phyloP scores from a whole-genome alignment of 2,329 filamentous ascomycete genomes.

The Lecanicillium sp. region DNA sequence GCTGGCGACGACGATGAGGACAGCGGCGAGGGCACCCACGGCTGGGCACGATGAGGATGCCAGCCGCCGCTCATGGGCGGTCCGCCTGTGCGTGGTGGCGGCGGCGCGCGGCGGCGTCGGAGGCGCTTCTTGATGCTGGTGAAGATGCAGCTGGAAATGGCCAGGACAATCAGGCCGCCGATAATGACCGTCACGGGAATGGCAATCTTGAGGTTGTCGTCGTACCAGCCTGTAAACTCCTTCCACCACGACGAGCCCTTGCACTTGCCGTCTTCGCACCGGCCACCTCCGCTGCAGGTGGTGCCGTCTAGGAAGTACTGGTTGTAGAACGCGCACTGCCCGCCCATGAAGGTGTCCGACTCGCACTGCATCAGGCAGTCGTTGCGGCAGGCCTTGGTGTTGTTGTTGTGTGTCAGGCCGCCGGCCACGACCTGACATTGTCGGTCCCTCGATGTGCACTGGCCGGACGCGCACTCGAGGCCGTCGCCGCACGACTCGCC shows the following conservation, averaged over 20 bases:
- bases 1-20: constrained; percentile 16
- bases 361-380: constrained; percentile 71
- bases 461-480: constrained; percentile 78
- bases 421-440: constrained; percentile 87
- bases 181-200: constrained; percentile 70
- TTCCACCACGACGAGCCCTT: constrained; percentile 59
- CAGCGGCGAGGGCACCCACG: constrained; percentile 8
- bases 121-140: constrained; percentile 29
- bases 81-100: constrained; percentile 15
- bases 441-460: constrained; percentile 85
- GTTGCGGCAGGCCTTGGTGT: constrained; percentile 71
- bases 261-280: constrained; percentile 73
- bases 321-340: constrained; percentile 66
- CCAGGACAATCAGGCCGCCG: constrained; percentile 64
- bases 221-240: constrained; percentile 70
- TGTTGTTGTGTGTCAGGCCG: constrained; percentile 61
- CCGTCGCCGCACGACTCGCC: constrained; percentile 63
- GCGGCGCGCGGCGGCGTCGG: constrained; percentile 14
- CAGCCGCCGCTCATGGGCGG: constrained; percentile 12
- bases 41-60: constrained; percentile 12
- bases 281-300: constrained; percentile 69
- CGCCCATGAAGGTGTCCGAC: constrained; percentile 57
- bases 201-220: constrained; percentile 68
- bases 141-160: constrained; percentile 59
- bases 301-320: constrained; percentile 96